These are phyloP conservation scores for Crithidia thermophila DNA, from an alignment of 208 protist species.

Conservation along the genomic window DNA sequence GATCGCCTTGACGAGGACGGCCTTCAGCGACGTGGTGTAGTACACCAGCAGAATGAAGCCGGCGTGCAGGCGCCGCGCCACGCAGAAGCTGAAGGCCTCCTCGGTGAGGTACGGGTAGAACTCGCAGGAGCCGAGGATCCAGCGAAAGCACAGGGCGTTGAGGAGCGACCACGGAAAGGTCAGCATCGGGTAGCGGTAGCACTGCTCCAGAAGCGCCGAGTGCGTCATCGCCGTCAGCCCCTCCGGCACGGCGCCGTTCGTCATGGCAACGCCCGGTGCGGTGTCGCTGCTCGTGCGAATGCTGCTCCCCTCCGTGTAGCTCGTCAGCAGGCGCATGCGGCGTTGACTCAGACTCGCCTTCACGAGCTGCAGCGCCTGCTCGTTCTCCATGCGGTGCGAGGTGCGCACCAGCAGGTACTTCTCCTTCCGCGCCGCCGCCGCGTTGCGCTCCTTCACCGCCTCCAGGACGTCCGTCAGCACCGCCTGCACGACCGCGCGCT, in stretches of 20 bases:
- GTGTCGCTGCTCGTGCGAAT: not conserved
- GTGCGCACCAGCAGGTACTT: conserved; percentile 28
- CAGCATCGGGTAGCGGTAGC: conserved; percentile 15
- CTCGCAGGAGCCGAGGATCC: conserved; percentile 55
- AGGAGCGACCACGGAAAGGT: conserved; percentile 57
- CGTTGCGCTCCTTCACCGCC: conserved; percentile 27
- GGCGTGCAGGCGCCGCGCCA: conserved; percentile 56
- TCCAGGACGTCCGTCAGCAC: conserved; percentile 26
- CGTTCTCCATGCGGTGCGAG: conserved; percentile 28
- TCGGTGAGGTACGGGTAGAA: conserved; percentile 37
- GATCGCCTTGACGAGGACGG: conserved; percentile 37
- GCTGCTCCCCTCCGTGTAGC: conserved; percentile 35
- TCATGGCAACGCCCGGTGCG: not conserved
- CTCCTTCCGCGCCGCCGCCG: conserved; percentile 17
- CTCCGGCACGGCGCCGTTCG: not conserved
- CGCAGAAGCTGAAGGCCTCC: conserved; percentile 57
- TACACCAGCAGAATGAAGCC: conserved; percentile 60
- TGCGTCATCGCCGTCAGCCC: no score
- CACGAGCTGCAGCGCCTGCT: conserved; percentile 46
- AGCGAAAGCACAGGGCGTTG: conserved; percentile 53
- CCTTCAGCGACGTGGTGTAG: conserved; percentile 44
- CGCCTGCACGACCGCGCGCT: conserved; percentile 21
- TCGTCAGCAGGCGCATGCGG: conserved; percentile 36
- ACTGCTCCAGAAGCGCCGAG: not conserved
- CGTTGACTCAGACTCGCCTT: conserved; percentile 40